Percentiles rank a stretch among this genome's conserved stretches.
phyloP scores from a whole-genome alignment of 1,284 basidiomycete species.

The Taiwanofungus camphoratus region DNA sequence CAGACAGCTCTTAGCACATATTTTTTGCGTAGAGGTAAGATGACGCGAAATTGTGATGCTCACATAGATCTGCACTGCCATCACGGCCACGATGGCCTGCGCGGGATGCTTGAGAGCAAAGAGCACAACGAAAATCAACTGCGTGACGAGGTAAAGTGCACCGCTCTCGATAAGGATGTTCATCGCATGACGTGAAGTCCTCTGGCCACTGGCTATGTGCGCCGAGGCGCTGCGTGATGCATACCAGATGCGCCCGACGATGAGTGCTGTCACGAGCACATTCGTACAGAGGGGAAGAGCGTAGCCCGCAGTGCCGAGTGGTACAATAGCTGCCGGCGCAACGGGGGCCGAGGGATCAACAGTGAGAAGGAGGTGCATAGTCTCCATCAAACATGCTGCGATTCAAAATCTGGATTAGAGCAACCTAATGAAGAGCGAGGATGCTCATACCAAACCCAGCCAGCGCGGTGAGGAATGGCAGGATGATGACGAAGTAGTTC shows the following conservation, averaged over 20 bases:
- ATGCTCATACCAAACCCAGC: conserved; percentile 27
- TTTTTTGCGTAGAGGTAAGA: too few relatives aligned
- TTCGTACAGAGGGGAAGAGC: conserved; percentile 35
- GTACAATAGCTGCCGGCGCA: conserved; percentile 8
- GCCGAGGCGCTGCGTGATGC: conserved; percentile 9
- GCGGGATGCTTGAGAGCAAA: conserved; percentile 31
- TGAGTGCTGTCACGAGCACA: conserved; percentile 33
- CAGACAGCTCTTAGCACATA: too few relatives aligned
- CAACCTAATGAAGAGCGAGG: not conserved
- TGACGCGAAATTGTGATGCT: too few relatives aligned
- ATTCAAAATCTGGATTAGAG: too few relatives aligned
- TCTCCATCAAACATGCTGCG: conserved; percentile 8
- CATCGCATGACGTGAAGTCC: conserved; percentile 19
- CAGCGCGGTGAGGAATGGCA: conserved; percentile 30
- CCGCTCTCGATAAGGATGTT: conserved; percentile 37
- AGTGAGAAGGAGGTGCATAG: conserved; percentile 6
- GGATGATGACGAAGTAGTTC: conserved; percentile 25
- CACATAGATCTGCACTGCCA: conserved; percentile 34
- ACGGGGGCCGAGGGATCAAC: conserved; percentile 13
- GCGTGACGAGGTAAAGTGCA: too few relatives aligned
- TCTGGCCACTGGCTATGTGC: not conserved
- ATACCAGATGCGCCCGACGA: conserved; percentile 32
- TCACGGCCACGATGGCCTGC: conserved; percentile 29
- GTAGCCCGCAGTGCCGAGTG: conserved; percentile 25
- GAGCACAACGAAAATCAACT: conserved; percentile 35